Conservation (phyloP, 2,329 filamentous ascomycete genomes). For the Apiospora kogelbergensis region DNA sequence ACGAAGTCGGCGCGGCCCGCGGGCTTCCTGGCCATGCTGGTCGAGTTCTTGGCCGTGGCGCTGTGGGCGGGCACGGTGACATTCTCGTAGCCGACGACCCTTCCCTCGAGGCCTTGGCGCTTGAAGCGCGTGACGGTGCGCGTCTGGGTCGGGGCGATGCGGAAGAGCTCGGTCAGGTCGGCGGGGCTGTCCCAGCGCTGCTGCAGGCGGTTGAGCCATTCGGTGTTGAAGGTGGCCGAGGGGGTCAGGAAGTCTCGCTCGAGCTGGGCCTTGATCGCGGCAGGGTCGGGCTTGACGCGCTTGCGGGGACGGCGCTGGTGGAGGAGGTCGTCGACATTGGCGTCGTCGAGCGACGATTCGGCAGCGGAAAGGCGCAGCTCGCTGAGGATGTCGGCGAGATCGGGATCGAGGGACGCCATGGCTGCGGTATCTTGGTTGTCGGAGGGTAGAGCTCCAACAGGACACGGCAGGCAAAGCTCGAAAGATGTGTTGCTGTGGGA, state of each 20-base stretch:
- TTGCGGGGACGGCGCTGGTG: constrained; percentile 44
- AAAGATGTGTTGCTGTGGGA: neutral
- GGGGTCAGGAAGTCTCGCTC: constrained; percentile 79
- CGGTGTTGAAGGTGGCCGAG: constrained; percentile 73
- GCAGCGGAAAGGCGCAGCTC: constrained; percentile 46
- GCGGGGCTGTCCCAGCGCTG: constrained; percentile 82
- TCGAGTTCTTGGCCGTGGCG: constrained; percentile 93
- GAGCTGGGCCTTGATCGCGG: constrained; percentile 68
- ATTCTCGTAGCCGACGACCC: constrained; percentile 90
- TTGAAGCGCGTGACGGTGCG: constrained; percentile 93
- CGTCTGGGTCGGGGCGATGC: constrained; percentile 86
- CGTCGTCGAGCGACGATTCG: constrained; percentile 21
- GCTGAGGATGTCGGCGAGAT: constrained; percentile 49
- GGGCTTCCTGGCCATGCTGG: constrained; percentile 82
- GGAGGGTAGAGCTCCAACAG: neutral
- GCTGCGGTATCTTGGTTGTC: neutral
- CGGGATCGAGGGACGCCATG: constrained; percentile 5
- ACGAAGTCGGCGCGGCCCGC: constrained; percentile 88
- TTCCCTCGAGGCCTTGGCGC: constrained; percentile 86
- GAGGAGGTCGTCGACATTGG: constrained; percentile 58
- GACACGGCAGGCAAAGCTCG: neutral
- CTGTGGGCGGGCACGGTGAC: constrained; percentile 88
- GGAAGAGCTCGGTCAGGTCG: constrained; percentile 82
- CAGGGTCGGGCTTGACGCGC: constrained; percentile 50
- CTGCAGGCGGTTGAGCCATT: constrained; percentile 88